Conservation (phyloP, 2,329 filamentous ascomycete species). For the Aspergillus novofumigatus region DNA sequence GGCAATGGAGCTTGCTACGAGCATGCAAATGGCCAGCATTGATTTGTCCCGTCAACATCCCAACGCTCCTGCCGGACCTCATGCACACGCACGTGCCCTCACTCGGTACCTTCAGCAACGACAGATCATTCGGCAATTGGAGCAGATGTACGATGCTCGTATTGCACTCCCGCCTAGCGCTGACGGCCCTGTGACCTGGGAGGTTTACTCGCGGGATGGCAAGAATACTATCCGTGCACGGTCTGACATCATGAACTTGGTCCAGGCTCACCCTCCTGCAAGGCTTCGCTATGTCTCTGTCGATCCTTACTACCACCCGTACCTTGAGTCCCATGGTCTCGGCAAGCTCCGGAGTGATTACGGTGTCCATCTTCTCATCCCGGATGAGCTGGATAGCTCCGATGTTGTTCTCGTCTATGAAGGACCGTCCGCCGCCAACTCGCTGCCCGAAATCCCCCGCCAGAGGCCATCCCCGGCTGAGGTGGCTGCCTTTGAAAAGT, state of each 20-base stretch:
- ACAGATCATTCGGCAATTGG: conserved; percentile 75
- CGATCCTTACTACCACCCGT: conserved; percentile 48
- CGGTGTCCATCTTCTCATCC: conserved; percentile 47
- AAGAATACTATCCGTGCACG: conserved; percentile 62
- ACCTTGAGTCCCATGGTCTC: conserved; percentile 39
- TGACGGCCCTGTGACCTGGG: conserved; percentile 72
- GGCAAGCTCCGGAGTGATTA: conserved; percentile 39
- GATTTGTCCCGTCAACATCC: conserved; percentile 78
- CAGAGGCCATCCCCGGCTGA: conserved; percentile 54
- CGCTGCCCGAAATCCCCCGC: conserved; percentile 53
- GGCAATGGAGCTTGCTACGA: conserved; percentile 82
- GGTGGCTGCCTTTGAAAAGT: conserved; percentile 52
- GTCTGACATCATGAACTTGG: conserved; percentile 47
- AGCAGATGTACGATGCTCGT: conserved; percentile 75
- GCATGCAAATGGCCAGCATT: conserved; percentile 78
- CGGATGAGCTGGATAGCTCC: conserved; percentile 41
- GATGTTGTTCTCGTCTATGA: conserved; percentile 51
- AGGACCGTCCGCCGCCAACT: conserved; percentile 38
- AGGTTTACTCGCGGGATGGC: conserved; percentile 80
- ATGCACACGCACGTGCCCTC: conserved; percentile 76
- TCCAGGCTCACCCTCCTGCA: conserved; percentile 46
- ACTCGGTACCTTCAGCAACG: conserved; percentile 83
- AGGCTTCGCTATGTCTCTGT: conserved; percentile 43
- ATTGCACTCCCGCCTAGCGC: conserved; percentile 70
- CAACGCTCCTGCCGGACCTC: conserved; percentile 66